Conservation (phyloP, 2,329 filamentous ascomycete species). For the Colletotrichum falcatum region DNA sequence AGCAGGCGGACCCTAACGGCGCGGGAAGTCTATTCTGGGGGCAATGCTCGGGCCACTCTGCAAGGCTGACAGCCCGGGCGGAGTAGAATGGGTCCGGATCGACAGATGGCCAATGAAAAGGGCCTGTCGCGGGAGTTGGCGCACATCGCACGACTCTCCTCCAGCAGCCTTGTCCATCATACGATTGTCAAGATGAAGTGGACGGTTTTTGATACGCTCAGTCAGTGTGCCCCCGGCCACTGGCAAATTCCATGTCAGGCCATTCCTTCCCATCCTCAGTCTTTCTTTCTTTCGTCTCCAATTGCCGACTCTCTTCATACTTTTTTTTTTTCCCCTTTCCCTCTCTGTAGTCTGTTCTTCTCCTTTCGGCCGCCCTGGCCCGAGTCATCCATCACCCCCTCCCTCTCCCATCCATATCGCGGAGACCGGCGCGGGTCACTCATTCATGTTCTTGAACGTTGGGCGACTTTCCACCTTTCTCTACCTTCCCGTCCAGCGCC, state of each 20-base stretch:
- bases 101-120: constrained; percentile 23
- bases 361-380: constrained; percentile 33
- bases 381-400: constrained; percentile 12
- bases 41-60: constrained; percentile 19
- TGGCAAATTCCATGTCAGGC: constrained; percentile 42
- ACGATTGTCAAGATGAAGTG: constrained; percentile 48
- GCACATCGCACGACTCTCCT: constrained; percentile 46
- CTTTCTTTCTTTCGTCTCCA: constrained; percentile 10
- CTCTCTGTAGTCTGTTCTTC: constrained; percentile 3
- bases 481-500: constrained; percentile 18
- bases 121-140: constrained; percentile 28
- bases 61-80: constrained; percentile 32
- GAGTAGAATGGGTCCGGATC: constrained; percentile 12
- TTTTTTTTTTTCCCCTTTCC: constrained; percentile 16
- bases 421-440: constrained; percentile 35
- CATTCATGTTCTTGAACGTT: constrained; percentile 23
- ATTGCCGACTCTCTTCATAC: constrained; percentile 28
- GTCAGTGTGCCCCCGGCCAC: constrained; percentile 37
- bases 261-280: constrained; percentile 36
- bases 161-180: constrained; percentile 54
- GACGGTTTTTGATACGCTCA: constrained; percentile 40
- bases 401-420: constrained; percentile 19
- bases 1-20: constrained; percentile 28
- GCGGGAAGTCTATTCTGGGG: constrained; percentile 39
- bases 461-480: constrained; percentile 26